Evolutionary conservation across 177 flowering plant species (phyloP).

Genomic region (Vitis hybrid): DNA sequence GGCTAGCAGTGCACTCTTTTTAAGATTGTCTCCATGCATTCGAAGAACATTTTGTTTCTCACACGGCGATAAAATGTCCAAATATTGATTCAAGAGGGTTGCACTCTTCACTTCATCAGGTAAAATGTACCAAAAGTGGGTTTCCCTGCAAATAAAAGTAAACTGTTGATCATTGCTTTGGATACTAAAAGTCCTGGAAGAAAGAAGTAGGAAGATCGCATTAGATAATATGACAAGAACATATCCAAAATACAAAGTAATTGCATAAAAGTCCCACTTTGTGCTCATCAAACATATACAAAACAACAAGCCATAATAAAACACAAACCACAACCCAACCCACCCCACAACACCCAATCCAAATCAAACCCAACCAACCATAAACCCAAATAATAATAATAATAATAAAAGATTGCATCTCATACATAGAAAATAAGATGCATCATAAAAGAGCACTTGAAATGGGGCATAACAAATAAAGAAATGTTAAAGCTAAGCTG

Average conservation of each 20-base stretch:
- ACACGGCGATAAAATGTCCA: constrained; percentile 58
- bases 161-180: neutral
- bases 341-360: too few relatives aligned
- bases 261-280: neutral
- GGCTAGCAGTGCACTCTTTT: constrained; percentile 74
- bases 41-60: constrained; percentile 60
- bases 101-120: constrained; percentile 73
- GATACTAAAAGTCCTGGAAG: neutral
- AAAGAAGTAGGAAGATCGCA: neutral
- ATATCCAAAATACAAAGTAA: neutral
- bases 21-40: constrained; percentile 50
- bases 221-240: neutral
- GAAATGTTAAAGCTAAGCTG: neutral
- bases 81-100: constrained; percentile 56
- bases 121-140: constrained; percentile 82
- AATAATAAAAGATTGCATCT: neutral
- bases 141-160: constrained; percentile 51
- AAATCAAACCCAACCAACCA: too few relatives aligned
- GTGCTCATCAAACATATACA: too few relatives aligned
- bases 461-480: neutral
- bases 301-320: too few relatives aligned
- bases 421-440: neutral
- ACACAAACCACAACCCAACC: too few relatives aligned
- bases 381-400: too few relatives aligned
- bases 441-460: neutral